Base-by-base conservation (phyloP, 2,329 filamentous ascomycete species). In the Emmonsiellopsis sp. region DNA sequence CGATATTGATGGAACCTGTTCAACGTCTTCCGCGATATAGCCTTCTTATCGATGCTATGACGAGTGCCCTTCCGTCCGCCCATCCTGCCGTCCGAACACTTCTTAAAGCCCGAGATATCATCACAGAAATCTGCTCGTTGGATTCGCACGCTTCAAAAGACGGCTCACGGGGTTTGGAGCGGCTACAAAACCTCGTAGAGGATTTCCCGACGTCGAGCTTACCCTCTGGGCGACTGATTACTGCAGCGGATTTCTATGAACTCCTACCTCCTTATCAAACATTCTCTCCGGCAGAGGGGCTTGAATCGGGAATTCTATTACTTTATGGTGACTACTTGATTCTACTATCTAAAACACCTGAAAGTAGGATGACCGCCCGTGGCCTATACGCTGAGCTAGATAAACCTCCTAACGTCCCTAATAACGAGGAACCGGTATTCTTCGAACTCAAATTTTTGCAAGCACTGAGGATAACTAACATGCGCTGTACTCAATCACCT, bases 91-190 rank as follows among this genome's bases (percentile, higher is more conserved):
- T 95, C 51, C 85, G 87, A 60, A 79, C 80, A 2, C 85, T 98
- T 72, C 80, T 96, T 42, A 91, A 89, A 66, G 91, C 93, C 0
- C 81, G 92, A 59, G 93, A 97, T 67, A 87, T 95, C 51, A 90
- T 98, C 60, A 90, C 91, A 16, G 93, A 95, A 52, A 98, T 98
- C 43, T 98, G 93, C 70, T 94, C 92, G 13, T 85, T 96, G 73
- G 92, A 96, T 62, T 79, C 87, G 73, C 66, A 87, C 63, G 63
- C 76, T 69, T 62, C 81, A 1, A 70, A 71, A 2, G 86, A 89
- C 63, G 87, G 89, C 60, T 83, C 84, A 8, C 86, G 88, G 60
- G 77, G 89, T 44, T 80, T 86, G 35, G 86, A 83, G 60, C 83
- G 87, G 42, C 74, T 96, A 47, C 84, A 85, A 58, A 85, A 85